Evolutionary conservation across 106 monocot genomes (phyloP), one percentile per base, ranked within the genome.

Genomic region (Dendrobium officinale): DNA sequence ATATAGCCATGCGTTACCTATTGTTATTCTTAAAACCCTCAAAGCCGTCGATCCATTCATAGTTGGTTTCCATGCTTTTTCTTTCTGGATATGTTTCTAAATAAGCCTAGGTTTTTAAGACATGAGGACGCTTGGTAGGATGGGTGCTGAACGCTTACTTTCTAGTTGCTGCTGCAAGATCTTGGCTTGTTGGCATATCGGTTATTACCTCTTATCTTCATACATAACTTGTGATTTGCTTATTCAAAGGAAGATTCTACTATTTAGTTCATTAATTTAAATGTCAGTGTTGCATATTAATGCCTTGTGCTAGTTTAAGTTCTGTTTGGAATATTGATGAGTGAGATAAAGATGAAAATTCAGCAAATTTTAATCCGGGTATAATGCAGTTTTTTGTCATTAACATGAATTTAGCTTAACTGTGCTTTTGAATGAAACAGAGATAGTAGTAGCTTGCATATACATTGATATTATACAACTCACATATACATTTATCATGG

Each of bases 1-100:
- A 80, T 88, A 90, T 79, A 93, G 81, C 85, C 96, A 96, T 87
- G 96, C 91, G 5, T 78, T 91, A 26, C 83, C 88, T 45, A 82
- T 91, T 55, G 8, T 87, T 70, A 91, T 91, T 55, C 51, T 85
- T 13, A 93, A 93, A 68, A 96, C 96, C 5, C 37, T 91, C 7
- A 85, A 85, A 18, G 93, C 96, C 6, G 91, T 89, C 1, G 96
- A 96, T 68, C 96, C 96, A 3, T 96, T 96, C 45, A 55, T 96
- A 81, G 96, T 93, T 40, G 96, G 95, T 94, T 49, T 75, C 79
- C 22, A 29, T 26, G 26, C 6, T 73, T 78, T 42, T 43, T 74
- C 19, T 20, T 74, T 43, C 13, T 70, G 70, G 27, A 70, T 26
- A 5, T 74, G 43, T 44, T 43, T 72, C 13, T 15, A 70, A 31